Evolutionary conservation across 352 stramenopile genomes (phyloP).

Genomic region (Phytophthora sp.): DNA sequence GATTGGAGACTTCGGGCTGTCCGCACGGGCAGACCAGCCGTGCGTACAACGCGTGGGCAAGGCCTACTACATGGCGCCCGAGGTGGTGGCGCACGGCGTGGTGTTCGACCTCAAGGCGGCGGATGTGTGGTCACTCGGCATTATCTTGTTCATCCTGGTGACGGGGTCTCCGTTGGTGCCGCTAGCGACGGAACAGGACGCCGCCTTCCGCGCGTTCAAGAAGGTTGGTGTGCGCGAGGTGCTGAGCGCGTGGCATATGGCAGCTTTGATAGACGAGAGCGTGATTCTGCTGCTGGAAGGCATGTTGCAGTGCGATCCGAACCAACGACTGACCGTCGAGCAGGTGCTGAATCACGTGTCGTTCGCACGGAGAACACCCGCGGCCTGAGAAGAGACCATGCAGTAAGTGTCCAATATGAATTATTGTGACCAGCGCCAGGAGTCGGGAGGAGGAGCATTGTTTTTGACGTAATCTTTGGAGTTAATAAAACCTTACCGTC

Average conservation of each 20-base stretch:
- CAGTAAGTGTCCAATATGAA: no score
- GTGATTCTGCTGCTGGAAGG: neutral
- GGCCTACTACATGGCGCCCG: slow-evolving; percentile 50
- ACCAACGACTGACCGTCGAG: neutral
- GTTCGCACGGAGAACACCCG: neutral
- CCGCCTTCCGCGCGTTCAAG: neutral
- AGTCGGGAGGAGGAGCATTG: no score
- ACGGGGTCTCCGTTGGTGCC: slow-evolving; percentile 47
- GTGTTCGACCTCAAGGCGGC: slow-evolving; percentile 46
- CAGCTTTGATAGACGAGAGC: neutral
- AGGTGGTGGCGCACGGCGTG: slow-evolving; percentile 35
- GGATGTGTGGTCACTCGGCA: slow-evolving; percentile 64
- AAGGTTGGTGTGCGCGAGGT: slow-evolving; percentile 2
- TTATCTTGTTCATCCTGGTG: slow-evolving; percentile 59
- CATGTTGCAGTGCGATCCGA: slow-evolving; percentile 6
- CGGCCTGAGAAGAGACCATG: no score
- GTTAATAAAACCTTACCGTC: no score
- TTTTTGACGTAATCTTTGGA: no score
- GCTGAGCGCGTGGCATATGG: slow-evolving; percentile 3
- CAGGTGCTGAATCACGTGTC: slow-evolving; percentile 1
- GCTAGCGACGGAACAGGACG: slow-evolving; percentile 30
- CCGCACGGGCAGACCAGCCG: slow-evolving; percentile 17
- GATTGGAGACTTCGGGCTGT: slow-evolving; percentile 57
- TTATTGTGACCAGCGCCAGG: no score
- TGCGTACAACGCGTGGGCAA: slow-evolving; percentile 40